Base-by-base conservation (phyloP, 2,329 filamentous ascomycete species). In the Pseudogymnoascus destructans region DNA sequence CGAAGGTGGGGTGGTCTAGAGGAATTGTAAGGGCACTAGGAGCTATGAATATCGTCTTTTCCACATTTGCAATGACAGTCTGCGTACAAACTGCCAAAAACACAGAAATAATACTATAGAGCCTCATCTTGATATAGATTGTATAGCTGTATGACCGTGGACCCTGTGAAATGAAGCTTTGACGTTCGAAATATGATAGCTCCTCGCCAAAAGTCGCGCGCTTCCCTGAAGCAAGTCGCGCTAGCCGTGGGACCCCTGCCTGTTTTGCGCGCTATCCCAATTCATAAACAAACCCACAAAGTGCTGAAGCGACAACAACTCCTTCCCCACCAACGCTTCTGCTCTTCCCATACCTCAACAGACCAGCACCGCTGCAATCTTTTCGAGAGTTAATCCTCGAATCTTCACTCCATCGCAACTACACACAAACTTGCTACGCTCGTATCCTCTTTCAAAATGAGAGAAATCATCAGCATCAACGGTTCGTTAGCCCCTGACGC, bases 381-480 rank as follows among this genome's bases (percentile, higher is more conserved):
- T 55, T 38, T 55, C 33, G 42, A 55, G 35, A 59, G 59, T 58
- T 46, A 57, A 36, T 35, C 54, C 30, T 46, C 33, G 38, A 66
- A 66, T 64, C 60, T 49, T 60, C 58, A 69, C 58, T 59, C 57
- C 59, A 61, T 59, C 61, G 58, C 59, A 58, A 61, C 46, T 40
- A 19, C 57, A 36, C 55, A 30, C 59, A 59, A 35, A 25, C 35
- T 60, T 35, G 15, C 30, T 30, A 27, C 30, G 46, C 42, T 25
- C 54, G 63, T 62, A 61, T 68, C 63, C 66, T 66, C 68, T 70
- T 71, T 71, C 80, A 91, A 75, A 74, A 97, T 97, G 92, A 91
- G 92, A 87, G 92, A 97, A 85, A 90, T 97, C 75, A 95, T 97
- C 77, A 92, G 87, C 79, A 87, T 97, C 83, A 96, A 96, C 83